A percentile compares a stretch with the other conserved stretches of the same genome.
Evolutionary conservation across 768 basidiomycete species (phyloP).

Genomic region (Leucogyrophana mollusca): DNA sequence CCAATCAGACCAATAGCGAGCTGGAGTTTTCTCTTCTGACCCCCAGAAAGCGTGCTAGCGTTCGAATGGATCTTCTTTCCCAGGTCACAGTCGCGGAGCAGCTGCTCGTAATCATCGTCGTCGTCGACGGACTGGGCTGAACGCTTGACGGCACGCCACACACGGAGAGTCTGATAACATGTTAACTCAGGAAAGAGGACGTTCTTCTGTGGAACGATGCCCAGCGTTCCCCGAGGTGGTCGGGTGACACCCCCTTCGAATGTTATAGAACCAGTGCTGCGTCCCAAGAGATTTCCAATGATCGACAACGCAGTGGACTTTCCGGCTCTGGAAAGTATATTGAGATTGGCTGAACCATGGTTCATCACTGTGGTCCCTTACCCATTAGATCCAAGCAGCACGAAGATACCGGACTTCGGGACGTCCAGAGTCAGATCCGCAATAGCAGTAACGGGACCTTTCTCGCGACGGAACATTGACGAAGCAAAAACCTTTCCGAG

Average conservation of each 20-base stretch:
- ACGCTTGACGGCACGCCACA: slow-evolving; percentile 75
- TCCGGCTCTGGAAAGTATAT: slow-evolving; percentile 51
- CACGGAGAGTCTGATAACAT: slow-evolving; percentile 67
- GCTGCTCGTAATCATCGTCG: slow-evolving; percentile 60
- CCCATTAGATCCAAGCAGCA: slow-evolving; percentile 75
- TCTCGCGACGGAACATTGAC: slow-evolving; percentile 45
- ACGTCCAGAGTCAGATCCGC: slow-evolving; percentile 65
- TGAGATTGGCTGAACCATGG: neutral
- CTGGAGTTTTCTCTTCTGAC: slow-evolving; percentile 82
- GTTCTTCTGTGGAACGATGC: slow-evolving; percentile 83
- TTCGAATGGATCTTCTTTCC: slow-evolving; percentile 66
- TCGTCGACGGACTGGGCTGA: slow-evolving; percentile 37
- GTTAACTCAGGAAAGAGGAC: slow-evolving; percentile 76
- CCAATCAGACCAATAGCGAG: slow-evolving; percentile 79
- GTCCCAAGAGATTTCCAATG: slow-evolving; percentile 59
- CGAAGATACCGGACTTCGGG: slow-evolving; percentile 74
- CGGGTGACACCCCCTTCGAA: slow-evolving; percentile 51
- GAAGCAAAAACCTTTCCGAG: slow-evolving; percentile 58
- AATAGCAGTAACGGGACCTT: slow-evolving; percentile 57
- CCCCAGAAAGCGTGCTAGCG: slow-evolving; percentile 67
- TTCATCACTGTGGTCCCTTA: slow-evolving; percentile 13
- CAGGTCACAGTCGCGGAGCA: slow-evolving; percentile 72
- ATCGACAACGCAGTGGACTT: slow-evolving; percentile 75
- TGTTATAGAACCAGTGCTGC: slow-evolving; percentile 55
- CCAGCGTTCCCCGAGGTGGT: slow-evolving; percentile 64